Conservation (phyloP, 176 grass and related monocot species). For the Triticum monococcum region DNA sequence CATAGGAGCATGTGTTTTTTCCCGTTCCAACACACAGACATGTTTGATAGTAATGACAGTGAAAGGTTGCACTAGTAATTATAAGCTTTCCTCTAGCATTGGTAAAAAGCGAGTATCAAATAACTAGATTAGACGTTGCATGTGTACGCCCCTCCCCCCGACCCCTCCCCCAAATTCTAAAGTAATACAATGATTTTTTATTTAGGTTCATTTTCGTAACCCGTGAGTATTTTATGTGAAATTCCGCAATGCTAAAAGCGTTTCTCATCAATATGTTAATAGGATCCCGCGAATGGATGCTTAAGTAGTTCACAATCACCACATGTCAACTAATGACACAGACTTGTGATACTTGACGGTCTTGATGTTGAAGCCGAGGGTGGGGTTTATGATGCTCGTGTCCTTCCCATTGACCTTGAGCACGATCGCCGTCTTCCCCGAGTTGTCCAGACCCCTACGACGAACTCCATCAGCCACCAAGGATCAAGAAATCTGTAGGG, state of each 20-base stretch:
- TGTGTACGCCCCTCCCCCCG: no score
- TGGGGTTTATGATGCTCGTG: constrained; percentile 89
- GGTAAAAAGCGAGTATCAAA: no score
- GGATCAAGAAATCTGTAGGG: no score
- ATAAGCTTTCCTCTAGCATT: no score
- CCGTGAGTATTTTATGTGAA: neutral
- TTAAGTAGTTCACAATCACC: neutral
- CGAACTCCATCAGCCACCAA: no score
- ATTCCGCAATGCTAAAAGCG: neutral
- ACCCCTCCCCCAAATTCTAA: neutral
- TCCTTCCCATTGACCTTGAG: constrained; percentile 41
- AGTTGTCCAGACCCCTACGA: no score
- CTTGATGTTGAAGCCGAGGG: constrained; percentile 94
- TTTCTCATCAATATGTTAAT: neutral
- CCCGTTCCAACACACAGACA: no score
- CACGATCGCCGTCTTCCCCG: no score
- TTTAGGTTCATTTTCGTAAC: neutral
- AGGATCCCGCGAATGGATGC: neutral
- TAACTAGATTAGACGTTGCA: no score
- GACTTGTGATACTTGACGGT: constrained; percentile 37
- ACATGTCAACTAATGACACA: neutral
- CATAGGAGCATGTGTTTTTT: no score
- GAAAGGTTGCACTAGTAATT: no score
- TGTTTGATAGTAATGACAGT: no score
- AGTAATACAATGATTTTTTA: neutral